Evolutionary conservation across 495 filamentous ascomycete species (phyloP).

Genomic region (Penicillium steckii): DNA sequence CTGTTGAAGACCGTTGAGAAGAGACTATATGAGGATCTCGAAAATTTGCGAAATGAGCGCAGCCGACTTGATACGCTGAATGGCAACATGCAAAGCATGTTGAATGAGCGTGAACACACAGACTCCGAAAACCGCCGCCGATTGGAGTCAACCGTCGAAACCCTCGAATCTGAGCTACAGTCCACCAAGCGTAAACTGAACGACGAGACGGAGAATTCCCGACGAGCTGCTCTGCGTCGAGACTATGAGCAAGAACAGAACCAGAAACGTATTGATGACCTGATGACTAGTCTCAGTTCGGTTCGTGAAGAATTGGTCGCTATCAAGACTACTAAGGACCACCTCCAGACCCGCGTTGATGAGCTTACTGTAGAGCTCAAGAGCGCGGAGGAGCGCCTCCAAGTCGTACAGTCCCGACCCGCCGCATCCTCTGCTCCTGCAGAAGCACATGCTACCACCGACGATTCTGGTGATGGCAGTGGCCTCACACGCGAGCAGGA

Average conservation of each 20-base stretch:
- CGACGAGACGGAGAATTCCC: constrained; percentile 78
- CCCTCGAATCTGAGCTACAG: constrained; percentile 72
- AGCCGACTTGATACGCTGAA: constrained; percentile 75
- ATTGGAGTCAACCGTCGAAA: constrained; percentile 72
- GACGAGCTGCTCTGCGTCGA: constrained; percentile 73
- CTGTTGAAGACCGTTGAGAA: constrained; percentile 90
- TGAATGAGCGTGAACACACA: constrained; percentile 84
- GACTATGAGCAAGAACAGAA: constrained; percentile 85
- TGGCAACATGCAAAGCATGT: constrained; percentile 75
- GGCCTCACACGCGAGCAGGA: constrained; percentile 77
- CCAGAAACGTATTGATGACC: constrained; percentile 86
- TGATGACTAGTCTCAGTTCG: constrained; percentile 72
- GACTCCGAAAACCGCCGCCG: constrained; percentile 79
- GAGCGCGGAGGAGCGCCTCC: constrained; percentile 81
- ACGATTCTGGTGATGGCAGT: constrained; percentile 48
- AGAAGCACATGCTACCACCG: constrained; percentile 20
- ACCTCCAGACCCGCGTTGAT: constrained; percentile 81
- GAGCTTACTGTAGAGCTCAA: constrained; percentile 85
- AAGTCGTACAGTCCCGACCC: constrained; percentile 71
- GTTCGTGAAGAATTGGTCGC: constrained; percentile 80
- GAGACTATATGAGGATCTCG: constrained; percentile 81
- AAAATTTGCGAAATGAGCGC: constrained; percentile 78
- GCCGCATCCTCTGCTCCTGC: constrained; percentile 50
- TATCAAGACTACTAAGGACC: constrained; percentile 80
- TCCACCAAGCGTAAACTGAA: constrained; percentile 79